Evolutionary conservation across 176 grass and related monocot species (phyloP).

Genomic region (Otatea glauca): DNA sequence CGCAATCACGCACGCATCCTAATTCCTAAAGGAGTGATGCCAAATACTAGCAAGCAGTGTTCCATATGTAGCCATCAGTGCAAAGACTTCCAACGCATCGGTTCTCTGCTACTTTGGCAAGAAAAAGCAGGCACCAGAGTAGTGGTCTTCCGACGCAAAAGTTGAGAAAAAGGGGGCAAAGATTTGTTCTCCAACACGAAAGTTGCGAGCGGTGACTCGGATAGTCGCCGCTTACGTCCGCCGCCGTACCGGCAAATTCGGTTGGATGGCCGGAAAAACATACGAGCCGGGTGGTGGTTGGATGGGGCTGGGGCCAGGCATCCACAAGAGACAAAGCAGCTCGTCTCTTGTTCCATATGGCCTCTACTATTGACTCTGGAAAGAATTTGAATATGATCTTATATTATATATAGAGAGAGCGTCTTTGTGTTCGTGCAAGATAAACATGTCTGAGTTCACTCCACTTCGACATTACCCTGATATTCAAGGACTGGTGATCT

Average conservation of each 20-base stretch:
- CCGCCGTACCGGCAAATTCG: conserved; percentile 23
- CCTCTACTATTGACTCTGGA: neutral
- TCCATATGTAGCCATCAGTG: conserved; percentile 27
- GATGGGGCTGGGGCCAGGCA: neutral
- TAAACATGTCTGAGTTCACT: conserved; percentile 25
- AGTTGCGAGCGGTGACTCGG: conserved; percentile 56
- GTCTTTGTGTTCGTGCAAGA: neutral
- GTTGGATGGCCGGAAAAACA: conserved; percentile 21
- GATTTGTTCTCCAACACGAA: conserved; percentile 39
- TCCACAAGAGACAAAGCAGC: neutral
- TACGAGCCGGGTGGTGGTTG: neutral
- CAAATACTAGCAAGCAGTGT: too few species aligned
- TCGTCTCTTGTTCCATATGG: conserved; percentile 38
- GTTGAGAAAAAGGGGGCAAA: neutral
- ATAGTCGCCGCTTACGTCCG: conserved; percentile 52
- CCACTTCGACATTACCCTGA: neutral
- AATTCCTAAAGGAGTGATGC: neutral
- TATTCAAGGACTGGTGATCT: neutral
- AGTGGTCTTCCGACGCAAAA: conserved; percentile 67
- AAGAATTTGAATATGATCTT: neutral
- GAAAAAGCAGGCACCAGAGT: conserved; percentile 50
- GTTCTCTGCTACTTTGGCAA: conserved; percentile 24
- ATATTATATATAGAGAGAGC: neutral
- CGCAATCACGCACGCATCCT: conserved; percentile 6
- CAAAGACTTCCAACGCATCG: conserved; percentile 13